Evolutionary conservation across 129 eudicot species (phyloP), one percentile per base, ranked within the genome.

Genomic region (Kitagawia praeruptora): DNA sequence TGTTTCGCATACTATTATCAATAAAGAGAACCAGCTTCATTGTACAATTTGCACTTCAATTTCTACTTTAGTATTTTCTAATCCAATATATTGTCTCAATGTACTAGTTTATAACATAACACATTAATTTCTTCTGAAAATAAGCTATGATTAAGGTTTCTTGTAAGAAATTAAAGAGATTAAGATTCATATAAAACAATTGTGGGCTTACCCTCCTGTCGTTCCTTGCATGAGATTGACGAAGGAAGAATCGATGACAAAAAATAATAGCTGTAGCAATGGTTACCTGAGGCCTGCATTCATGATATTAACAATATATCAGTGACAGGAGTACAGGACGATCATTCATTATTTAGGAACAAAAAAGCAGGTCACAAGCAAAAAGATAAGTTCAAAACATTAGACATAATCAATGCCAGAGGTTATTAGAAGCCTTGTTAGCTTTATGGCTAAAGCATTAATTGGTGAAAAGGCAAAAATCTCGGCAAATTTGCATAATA

Each of bases 211-310:
- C 89, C 89, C 87, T 84, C 81, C 87, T 87, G 83, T 87, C 89
- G 37, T 81, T 87, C 80, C 77, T 84, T 78, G 83, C 87, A 84
- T 81, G 89, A 6, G 89, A 87, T 44, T 87, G 89, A 10, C 87
- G 87, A 73, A 84, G 76, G 78, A 87, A 87, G 82, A 87, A 87
- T 40, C 89, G 87, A 47, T 87, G 89, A 79, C 87, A 84, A 76
- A 81, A 87, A 78, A 87, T 84, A 41, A 87, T 87, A 38, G 89
- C 89, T 10, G 89, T 87, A 41, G 89, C 89, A 61, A 87, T 87
- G 38, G 89, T 87, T 27, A 87, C 89, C 72, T 87, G 89, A 34
- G 89, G 89, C 73, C 89, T 87, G 87, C 85, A 84, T 18, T 75
- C 27, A 1, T n/a, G 15, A 75, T 11, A 46, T 27, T 15, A 40